A percentile compares a stretch with the other conserved stretches of the same genome.
Conservation (phyloP, 2,329 filamentous ascomycete species). For the Chaetomiaceae sp. region DNA sequence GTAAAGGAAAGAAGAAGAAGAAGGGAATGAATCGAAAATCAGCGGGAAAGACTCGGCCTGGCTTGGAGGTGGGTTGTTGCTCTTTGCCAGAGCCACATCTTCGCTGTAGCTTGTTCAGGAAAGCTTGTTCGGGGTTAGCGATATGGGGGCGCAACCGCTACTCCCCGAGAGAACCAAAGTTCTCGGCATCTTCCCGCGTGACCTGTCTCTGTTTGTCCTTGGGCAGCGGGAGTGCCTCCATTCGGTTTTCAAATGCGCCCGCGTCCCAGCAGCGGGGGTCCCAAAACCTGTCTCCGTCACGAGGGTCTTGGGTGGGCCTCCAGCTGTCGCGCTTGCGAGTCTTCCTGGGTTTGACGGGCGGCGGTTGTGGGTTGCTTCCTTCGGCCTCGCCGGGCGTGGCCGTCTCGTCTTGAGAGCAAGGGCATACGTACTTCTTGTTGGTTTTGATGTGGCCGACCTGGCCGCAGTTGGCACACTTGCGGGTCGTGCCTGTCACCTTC, state of each 20-base stretch:
- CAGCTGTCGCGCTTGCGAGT: not conserved
- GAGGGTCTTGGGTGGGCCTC: not conserved
- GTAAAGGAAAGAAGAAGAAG: conserved; percentile 24
- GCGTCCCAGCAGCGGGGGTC: conserved; percentile 5
- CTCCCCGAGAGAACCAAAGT: not conserved
- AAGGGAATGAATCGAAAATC: conserved; percentile 23
- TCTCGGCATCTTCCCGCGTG: not conserved
- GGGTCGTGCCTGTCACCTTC: conserved; percentile 63
- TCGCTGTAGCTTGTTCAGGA: too few species aligned
- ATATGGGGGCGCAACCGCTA: too few species aligned
- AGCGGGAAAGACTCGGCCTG: not conserved
- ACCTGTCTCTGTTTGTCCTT: not conserved
- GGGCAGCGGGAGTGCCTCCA: not conserved
- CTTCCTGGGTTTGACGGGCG: not conserved
- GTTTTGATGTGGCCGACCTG: conserved; percentile 98
- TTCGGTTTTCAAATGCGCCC: not conserved
- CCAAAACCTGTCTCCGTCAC: conserved; percentile 9
- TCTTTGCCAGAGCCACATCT: not conserved
- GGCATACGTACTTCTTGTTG: conserved; percentile 78
- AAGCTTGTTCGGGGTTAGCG: too few species aligned
- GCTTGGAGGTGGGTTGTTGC: not conserved
- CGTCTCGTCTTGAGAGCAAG: conserved; percentile 13
- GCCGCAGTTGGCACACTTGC: conserved; percentile 97
- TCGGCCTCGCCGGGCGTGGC: not conserved
- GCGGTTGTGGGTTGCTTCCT: not conserved